Evolutionary conservation across 176 grass and related monocot species (phyloP), one percentile per base, ranked within the genome.

Genomic region (Oryza australiensis): DNA sequence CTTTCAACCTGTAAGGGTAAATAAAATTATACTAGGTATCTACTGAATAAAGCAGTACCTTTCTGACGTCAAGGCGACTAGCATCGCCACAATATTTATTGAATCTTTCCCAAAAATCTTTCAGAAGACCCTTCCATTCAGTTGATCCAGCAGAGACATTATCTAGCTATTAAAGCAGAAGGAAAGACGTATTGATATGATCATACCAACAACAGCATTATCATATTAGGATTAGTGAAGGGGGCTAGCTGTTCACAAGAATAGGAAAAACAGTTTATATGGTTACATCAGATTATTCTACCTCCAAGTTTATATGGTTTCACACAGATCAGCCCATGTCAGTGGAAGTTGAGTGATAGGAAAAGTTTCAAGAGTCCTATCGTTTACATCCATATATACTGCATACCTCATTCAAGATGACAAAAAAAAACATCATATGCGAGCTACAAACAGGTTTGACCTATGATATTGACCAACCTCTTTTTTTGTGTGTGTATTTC

Each of bases 91-190:
- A 98, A 78, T 87, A 91, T 86, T 91, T 98, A 70, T 77, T 98
- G 87, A 98, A 98, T 64, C 90, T 66, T 71, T 90, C 88, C 96
- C 96, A 98, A 79, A 91, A 98, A 86, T 93, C 84, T 81, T 79
- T 91, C 73, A 95, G 69, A 86, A 95, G 89, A 65, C 90, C 90
- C 86, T 95, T 98, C 93, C 96, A 98, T 83, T 95, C 90, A 34
- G 96, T 95, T 82, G 84, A 83, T 26, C 96, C 96, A 77, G 89
- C 88, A 88, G 93, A 98, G 9, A 98, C 89, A 88, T 98, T 98
- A 72, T 98, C 93, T 76, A 98, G 88, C 95, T 98, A 86, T 89
- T 77, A 76, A 86, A 79, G 34, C 41, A 76, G 27, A 29, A 76
- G 64, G 79, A 64, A 85, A 66, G 26, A n/a, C 70, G 86, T 12